Base-by-base conservation (phyloP, 2,329 filamentous ascomycete genomes). In the Hypoxylon sp. region DNA sequence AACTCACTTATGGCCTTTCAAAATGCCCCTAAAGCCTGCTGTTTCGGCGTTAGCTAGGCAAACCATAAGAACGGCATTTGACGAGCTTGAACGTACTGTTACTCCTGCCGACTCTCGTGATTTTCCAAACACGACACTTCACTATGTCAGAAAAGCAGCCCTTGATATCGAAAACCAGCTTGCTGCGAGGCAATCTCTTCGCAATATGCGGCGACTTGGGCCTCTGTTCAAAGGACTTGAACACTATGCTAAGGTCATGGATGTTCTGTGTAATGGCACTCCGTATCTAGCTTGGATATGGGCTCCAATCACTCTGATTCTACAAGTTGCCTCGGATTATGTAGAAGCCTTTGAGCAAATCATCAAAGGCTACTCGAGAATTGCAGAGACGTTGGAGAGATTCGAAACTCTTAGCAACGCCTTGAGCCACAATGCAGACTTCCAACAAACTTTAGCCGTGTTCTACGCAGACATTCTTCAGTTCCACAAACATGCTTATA, bases 251-350 rank as follows among this genome's bases (percentile, higher is more conserved):
- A 57, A 48, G 6, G 54, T n/a, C 14, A 27, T 48, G 7, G 54
- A 57, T 20, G 25, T 46, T 25, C n/a, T 48, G 1, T 57, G 54
- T 8, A 57, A 46, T 31, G 54, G 54, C 14, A 57, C 54, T 13
- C 54, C 54, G 13, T 57, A 57, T 31, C 27, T 57, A n/a, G 2
- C 54, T 57, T 57, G 54, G 54, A 46, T 57, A 46, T 57, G 54
- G 40, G 40, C 46, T 27, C 46, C 46, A 49, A 49, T 30, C 10
- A 49, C 46, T 6, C 25, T 49, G 22, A 30, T 49, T 3, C 46
- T 49, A 25, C 46, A 7, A 49, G 5, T 49, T 49, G 22, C 46
- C 25, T 49, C 46, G 11, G 46, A 49, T 6, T 49, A 49, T n/a
- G 22, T 49, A 14, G 46, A 49, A n/a, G 46, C 46, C 0, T 49